Evolutionary conservation across 2,329 filamentous ascomycete genomes (phyloP).

Genomic region (Ascochyta pisi): DNA sequence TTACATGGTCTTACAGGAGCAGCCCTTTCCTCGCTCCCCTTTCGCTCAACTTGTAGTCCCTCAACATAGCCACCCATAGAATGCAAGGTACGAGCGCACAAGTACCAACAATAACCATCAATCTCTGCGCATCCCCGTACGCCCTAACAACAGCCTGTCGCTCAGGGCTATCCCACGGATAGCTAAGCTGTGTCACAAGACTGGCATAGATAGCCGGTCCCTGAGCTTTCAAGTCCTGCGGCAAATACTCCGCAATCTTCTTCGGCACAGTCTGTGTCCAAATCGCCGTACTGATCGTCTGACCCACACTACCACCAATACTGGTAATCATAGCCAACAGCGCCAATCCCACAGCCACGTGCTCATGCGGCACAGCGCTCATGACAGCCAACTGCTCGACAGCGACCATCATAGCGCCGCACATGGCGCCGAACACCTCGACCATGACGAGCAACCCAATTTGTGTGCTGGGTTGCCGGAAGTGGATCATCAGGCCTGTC

Average conservation of each 20-base stretch:
- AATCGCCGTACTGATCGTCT: constrained; percentile 65
- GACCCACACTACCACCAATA: constrained; percentile 54
- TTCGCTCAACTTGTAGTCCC: constrained; percentile 28
- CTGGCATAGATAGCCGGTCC: constrained; percentile 43
- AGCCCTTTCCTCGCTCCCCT: constrained; percentile 11
- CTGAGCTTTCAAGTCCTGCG: constrained; percentile 14
- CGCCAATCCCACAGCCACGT: constrained; percentile 26
- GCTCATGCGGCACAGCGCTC: constrained; percentile 27
- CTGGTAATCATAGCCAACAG: constrained; percentile 63
- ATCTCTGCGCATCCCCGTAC: constrained; percentile 40
- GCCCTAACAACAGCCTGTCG: constrained; percentile 49
- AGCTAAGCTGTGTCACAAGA: constrained; percentile 61
- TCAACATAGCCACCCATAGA: constrained; percentile 30
- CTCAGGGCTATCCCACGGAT: constrained; percentile 55
- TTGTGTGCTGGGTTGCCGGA: constrained; percentile 29
- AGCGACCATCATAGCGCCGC: constrained; percentile 28
- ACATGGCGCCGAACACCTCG: constrained; percentile 36
- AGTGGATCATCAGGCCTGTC: constrained; percentile 36
- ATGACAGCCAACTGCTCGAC: constrained; percentile 31
- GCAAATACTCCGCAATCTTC: constrained; percentile 26
- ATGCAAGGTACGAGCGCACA: constrained; percentile 33
- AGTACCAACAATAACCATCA: constrained; percentile 41
- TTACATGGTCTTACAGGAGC: background rate
- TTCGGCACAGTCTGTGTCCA: constrained; percentile 65
- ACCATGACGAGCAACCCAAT: constrained; percentile 38